A percentile compares a stretch with the other conserved stretches of the same genome.
These are phyloP conservation scores for Caryopteris hybrid DNA, from an alignment of 305 asterid genomes.

Conservation along the genomic window DNA sequence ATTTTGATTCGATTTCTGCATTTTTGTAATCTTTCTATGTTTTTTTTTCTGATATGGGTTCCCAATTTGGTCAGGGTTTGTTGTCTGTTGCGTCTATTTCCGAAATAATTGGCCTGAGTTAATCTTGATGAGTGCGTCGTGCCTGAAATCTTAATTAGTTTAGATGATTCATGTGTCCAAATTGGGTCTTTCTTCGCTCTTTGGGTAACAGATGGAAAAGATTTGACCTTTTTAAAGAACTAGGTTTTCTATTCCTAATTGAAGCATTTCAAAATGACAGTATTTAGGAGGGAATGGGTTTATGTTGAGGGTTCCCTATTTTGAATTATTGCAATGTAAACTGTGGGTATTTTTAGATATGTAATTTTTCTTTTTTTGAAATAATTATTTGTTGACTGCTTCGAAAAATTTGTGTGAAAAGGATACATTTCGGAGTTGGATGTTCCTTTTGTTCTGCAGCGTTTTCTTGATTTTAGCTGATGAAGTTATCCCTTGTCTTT, in stretches of 20 bases:
- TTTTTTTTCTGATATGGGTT: conserved; percentile 18
- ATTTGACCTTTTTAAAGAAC: not conserved
- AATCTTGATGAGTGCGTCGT: not conserved
- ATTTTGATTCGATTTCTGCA: not conserved
- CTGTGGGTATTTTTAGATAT: not conserved
- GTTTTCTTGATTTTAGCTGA: conserved; percentile 12
- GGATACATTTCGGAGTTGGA: not conserved
- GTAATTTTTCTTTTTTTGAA: not conserved
- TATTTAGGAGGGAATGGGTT: not conserved
- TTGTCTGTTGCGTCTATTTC: not conserved
- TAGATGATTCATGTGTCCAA: not conserved
- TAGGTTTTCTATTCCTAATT: not conserved
- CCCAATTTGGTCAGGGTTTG: conserved; percentile 25
- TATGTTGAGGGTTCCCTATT: not conserved
- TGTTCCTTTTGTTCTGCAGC: not conserved
- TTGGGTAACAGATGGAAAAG: not conserved
- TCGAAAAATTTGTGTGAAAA: not conserved
- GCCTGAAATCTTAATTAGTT: conserved; percentile 6
- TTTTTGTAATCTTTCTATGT: conserved; percentile 21
- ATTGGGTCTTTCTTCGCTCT: conserved; percentile 6
- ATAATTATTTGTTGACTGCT: not conserved
- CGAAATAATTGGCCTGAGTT: not conserved
- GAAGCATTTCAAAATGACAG: not conserved
- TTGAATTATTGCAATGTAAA: conserved; percentile 13
- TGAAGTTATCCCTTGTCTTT: conserved; percentile 9